phyloP scores from a whole-genome alignment of 2,329 filamentous ascomycete species.

The Mycosphaerella arachidis region DNA sequence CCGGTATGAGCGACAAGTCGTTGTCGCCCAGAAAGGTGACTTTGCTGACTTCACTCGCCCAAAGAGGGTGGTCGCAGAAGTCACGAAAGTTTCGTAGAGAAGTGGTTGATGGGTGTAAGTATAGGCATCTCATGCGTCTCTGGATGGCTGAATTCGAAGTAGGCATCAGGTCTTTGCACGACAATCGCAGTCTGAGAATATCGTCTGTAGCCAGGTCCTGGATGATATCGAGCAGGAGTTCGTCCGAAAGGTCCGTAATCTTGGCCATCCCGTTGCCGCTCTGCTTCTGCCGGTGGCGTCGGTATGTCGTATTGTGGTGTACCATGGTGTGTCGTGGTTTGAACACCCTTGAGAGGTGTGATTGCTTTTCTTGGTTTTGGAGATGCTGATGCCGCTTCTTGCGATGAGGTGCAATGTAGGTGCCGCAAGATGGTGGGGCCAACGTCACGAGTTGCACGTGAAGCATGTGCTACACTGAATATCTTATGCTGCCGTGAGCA shows the following conservation, averaged over 20 bases:
- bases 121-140: constrained; percentile 11
- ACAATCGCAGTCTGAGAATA: constrained; percentile 4
- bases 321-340: constrained; percentile 7
- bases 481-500: not conserved
- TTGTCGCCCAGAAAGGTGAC: not conserved
- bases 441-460: not conserved
- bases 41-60: not conserved
- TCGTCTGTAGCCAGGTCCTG: not conserved
- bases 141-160: constrained; percentile 4
- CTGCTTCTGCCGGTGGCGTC: not conserved
- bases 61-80: constrained; percentile 14
- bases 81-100: constrained; percentile 5
- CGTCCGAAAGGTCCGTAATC: constrained; percentile 13
- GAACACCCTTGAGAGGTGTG: not conserved
- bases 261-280: not conserved
- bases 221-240: constrained; percentile 12
- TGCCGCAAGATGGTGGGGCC: no score
- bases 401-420: no score
- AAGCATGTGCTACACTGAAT: not conserved
- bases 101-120: constrained; percentile 12
- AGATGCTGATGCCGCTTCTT: no score
- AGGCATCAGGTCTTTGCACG: constrained; percentile 1
- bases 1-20: not conserved
- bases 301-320: not conserved
- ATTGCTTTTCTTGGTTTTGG: not conserved